Evolutionary conservation across 495 filamentous ascomycete genomes (phyloP).

Genomic region (Daldinia vernicosa): DNA sequence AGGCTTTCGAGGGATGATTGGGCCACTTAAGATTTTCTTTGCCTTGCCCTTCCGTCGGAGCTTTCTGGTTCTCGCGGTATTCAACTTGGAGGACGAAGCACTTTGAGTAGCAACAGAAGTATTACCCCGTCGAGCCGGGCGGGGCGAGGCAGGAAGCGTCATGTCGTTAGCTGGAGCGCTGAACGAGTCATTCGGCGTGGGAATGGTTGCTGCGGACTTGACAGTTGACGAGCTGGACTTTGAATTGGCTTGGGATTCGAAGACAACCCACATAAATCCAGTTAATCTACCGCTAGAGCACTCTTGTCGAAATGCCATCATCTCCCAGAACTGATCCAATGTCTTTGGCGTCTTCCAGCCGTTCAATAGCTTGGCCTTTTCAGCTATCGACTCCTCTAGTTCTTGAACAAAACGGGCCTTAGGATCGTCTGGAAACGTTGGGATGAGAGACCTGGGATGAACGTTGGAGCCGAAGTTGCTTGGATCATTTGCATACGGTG

Average conservation of each 20-base stretch:
- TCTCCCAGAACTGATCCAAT: constrained; percentile 95
- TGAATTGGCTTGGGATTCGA: constrained; percentile 58
- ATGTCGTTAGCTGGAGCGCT: constrained; percentile 27
- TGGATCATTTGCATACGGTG: constrained; percentile 69
- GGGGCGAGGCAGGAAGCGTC: constrained; percentile 38
- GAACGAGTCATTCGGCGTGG: constrained; percentile 43
- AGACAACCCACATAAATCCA: constrained; percentile 93
- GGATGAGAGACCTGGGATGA: constrained; percentile 86
- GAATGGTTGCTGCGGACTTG: constrained; percentile 5
- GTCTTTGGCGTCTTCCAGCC: constrained; percentile 84
- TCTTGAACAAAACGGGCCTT: constrained; percentile 92
- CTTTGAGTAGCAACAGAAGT: constrained; percentile 7
- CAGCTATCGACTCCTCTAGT: constrained; percentile 79
- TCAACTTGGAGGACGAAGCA: constrained; percentile 26
- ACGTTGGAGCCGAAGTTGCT: constrained; percentile 52
- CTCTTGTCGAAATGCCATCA: constrained; percentile 97
- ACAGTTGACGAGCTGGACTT: constrained; percentile 4
- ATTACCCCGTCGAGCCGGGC: not conserved
- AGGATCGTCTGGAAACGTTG: constrained; percentile 93
- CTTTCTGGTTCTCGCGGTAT: constrained; percentile 37
- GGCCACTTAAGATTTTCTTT: constrained; percentile 60
- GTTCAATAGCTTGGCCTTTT: constrained; percentile 54
- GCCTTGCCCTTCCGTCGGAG: constrained; percentile 27
- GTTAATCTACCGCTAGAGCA: constrained; percentile 90
- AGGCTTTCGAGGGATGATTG: constrained; percentile 63